These are phyloP conservation scores for Cystoisospora suis DNA, from an alignment of 169 alveolate species.

Conservation along the genomic window DNA sequence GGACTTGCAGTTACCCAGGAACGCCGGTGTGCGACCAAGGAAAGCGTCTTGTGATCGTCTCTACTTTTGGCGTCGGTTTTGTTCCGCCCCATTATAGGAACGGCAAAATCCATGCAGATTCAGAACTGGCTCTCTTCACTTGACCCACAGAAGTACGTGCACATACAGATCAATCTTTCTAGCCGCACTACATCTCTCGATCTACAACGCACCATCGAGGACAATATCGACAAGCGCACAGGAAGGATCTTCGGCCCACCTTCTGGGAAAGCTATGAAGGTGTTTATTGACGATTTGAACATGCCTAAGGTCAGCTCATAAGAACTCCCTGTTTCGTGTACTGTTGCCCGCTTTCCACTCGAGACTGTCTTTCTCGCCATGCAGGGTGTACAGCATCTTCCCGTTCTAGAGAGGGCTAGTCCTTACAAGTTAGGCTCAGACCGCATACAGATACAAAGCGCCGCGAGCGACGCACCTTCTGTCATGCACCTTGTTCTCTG, in stretches of 20 bases:
- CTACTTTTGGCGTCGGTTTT: no score
- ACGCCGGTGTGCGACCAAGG: no score
- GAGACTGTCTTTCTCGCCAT: not conserved
- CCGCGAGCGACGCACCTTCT: no score
- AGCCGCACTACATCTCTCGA: slow-evolving; percentile 90
- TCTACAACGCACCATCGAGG: slow-evolving; percentile 87
- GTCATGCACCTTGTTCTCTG: no score
- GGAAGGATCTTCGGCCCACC: slow-evolving; percentile 91
- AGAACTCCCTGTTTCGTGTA: not conserved
- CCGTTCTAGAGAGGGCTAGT: no score
- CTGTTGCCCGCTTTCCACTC: not conserved
- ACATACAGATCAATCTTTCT: slow-evolving; percentile 90
- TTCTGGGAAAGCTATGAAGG: slow-evolving; percentile 88
- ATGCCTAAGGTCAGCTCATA: slow-evolving; percentile 89
- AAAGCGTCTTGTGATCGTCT: no score
- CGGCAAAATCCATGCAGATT: slow-evolving; percentile 91
- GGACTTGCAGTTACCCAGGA: no score
- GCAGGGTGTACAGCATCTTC: no score
- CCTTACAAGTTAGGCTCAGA: no score
- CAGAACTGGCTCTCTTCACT: slow-evolving; percentile 80
- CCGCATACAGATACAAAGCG: no score
- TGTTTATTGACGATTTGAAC: slow-evolving; percentile 92
- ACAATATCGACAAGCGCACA: slow-evolving; percentile 90
- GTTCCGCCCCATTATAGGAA: slow-evolving; percentile 68
- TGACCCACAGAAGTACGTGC: slow-evolving; percentile 71